Conservation (phyloP, 148 eudicot species). For the Drosera capensis region DNA sequence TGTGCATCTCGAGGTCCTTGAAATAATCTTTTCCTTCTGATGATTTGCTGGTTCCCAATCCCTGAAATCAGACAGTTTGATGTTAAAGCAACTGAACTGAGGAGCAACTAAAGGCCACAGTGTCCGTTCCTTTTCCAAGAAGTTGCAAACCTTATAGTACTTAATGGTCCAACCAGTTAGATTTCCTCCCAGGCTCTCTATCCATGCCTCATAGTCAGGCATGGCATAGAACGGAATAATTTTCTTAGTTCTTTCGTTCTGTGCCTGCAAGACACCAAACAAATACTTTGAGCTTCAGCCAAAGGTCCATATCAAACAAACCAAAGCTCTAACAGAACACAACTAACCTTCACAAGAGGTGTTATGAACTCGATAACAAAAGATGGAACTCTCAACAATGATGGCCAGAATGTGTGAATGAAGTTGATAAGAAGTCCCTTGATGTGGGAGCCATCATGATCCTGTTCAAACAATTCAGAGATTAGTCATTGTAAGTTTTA, state of each 20-base stretch:
- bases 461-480: too few species aligned
- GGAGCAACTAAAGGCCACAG: background rate
- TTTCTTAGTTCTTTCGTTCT: slow-evolving; percentile 23
- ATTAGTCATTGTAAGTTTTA: too few species aligned
- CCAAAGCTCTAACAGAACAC: background rate
- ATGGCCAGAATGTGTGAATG: slow-evolving; percentile 93
- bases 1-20: slow-evolving; percentile 42
- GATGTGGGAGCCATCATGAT: slow-evolving; percentile 97
- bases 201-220: slow-evolving; percentile 83
- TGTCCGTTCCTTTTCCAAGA: background rate
- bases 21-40: slow-evolving; percentile 82
- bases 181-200: slow-evolving; percentile 27
- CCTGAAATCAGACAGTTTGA: too few species aligned
- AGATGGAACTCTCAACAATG: slow-evolving; percentile 63
- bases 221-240: slow-evolving; percentile 53
- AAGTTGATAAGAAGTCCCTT: slow-evolving; percentile 85
- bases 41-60: slow-evolving; percentile 83
- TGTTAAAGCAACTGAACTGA: too few species aligned
- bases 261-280: slow-evolving; percentile 39
- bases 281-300: too few species aligned
- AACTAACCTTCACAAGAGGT: slow-evolving; percentile 73
- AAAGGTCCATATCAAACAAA: background rate
- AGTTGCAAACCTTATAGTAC: slow-evolving; percentile 69
- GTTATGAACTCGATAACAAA: slow-evolving; percentile 79
- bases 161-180: slow-evolving; percentile 62